Evolutionary conservation across 345 rosid species (phyloP).

Genomic region (Syzygium aromaticum): DNA sequence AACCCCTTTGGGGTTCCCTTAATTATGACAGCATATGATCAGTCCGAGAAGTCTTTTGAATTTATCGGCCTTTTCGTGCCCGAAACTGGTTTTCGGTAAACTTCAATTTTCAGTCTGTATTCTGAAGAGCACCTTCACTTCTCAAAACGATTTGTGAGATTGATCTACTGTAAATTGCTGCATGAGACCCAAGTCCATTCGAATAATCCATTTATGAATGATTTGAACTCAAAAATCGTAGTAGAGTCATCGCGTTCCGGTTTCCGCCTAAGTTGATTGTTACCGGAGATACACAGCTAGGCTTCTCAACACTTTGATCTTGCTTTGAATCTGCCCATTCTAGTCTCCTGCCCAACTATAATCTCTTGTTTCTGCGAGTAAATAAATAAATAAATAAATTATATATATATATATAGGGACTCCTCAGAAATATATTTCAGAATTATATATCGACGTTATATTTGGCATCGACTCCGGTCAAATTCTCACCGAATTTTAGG

Average conservation of each 20-base stretch:
- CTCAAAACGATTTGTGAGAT: neutral
- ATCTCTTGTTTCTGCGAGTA: neutral
- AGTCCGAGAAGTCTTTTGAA: neutral
- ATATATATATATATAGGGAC: too few relatives aligned
- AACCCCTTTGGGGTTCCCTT: neutral
- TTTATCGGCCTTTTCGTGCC: neutral
- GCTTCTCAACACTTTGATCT: neutral
- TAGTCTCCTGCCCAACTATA: neutral
- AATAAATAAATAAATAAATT: too few relatives aligned
- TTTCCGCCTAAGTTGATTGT: neutral
- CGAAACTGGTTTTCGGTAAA: neutral
- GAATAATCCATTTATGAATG: neutral
- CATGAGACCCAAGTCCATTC: neutral
- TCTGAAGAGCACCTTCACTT: neutral
- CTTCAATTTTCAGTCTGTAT: neutral
- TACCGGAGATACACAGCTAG: neutral
- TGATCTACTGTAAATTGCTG: neutral
- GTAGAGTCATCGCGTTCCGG: neutral
- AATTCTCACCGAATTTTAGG: neutral
- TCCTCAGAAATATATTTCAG: neutral
- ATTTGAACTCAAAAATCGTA: neutral
- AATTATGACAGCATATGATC: neutral
- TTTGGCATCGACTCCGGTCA: neutral
- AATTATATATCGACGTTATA: neutral
- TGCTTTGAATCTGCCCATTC: conserved; percentile 6